Percentiles rank a stretch among this genome's conserved stretches.
These are phyloP conservation scores for Hordeum pubiflorum DNA, from an alignment of 202 grass and related monocot genomes.

Conservation along the genomic window DNA sequence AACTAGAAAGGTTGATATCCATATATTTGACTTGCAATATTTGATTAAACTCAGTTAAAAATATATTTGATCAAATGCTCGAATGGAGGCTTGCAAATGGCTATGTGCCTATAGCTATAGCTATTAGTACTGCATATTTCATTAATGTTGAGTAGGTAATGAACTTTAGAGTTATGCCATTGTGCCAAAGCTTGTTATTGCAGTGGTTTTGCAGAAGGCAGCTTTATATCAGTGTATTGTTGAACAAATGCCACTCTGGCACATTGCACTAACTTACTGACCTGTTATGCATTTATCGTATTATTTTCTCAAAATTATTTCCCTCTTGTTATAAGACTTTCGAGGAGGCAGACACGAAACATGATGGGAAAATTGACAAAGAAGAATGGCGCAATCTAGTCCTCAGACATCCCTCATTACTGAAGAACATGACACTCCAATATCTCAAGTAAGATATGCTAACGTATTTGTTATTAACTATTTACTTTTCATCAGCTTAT, in stretches of 20 bases:
- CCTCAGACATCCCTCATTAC: constrained; percentile 68
- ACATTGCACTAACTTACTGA: neutral
- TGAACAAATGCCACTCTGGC: neutral
- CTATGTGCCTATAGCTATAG: neutral
- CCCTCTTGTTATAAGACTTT: constrained; percentile 54
- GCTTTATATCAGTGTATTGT: neutral
- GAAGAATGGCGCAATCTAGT: constrained; percentile 85
- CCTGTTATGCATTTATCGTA: neutral
- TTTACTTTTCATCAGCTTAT: neutral
- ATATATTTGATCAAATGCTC: neutral
- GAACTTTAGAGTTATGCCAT: neutral
- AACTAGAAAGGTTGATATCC: neutral
- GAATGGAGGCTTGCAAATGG: neutral
- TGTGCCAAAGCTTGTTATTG: neutral
- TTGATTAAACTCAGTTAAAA: neutral
- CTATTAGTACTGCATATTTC: neutral
- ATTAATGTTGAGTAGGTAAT: neutral
- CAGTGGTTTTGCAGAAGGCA: neutral
- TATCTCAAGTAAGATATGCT: constrained; percentile 58
- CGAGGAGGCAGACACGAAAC: constrained; percentile 78
- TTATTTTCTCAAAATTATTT: constrained; percentile 9
- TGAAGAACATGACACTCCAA: constrained; percentile 83
- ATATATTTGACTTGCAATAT: neutral
- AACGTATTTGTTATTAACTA: neutral
- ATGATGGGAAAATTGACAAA: constrained; percentile 89